Evolutionary conservation across 2,329 filamentous ascomycete genomes (phyloP).

Genomic region (Fusarium neocosmosporiellum): DNA sequence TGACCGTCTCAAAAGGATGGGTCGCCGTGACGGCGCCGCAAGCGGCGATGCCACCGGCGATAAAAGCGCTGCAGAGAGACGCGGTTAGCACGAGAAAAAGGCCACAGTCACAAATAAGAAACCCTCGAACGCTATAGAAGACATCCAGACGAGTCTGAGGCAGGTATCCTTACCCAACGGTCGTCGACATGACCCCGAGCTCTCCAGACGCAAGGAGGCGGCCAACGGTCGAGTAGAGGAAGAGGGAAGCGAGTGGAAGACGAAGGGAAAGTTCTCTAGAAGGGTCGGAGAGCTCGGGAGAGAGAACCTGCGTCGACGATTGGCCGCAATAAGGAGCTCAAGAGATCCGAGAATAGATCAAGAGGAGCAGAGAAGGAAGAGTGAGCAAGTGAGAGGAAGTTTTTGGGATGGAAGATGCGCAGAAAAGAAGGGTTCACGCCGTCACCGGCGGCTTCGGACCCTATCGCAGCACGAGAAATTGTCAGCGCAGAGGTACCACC

Average conservation of each 20-base stretch:
- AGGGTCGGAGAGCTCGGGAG: slow-evolving; percentile 37
- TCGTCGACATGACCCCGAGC: slow-evolving; percentile 43
- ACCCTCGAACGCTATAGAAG: neutral
- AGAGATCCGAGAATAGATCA: neutral
- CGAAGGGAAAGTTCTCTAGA: slow-evolving; percentile 17
- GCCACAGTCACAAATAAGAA: slow-evolving; percentile 13
- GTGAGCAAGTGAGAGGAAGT: slow-evolving; percentile 13
- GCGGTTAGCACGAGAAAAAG: slow-evolving; percentile 13
- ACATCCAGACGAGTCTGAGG: neutral
- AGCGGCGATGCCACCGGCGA: slow-evolving; percentile 95
- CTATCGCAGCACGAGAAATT: slow-evolving; percentile 43
- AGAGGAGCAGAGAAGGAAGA: slow-evolving; percentile 3
- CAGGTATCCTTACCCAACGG: slow-evolving; percentile 49
- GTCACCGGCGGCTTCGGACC: slow-evolving; percentile 45
- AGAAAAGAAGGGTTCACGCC: slow-evolving; percentile 34
- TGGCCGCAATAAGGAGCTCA: slow-evolving; percentile 7
- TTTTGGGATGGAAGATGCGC: slow-evolving; percentile 16
- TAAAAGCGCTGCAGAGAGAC: slow-evolving; percentile 74
- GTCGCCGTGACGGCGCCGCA: slow-evolving; percentile 98
- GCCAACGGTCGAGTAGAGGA: slow-evolving; percentile 8
- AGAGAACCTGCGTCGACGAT: slow-evolving; percentile 27
- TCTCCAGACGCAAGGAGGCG: slow-evolving; percentile 34
- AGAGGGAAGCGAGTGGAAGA: neutral
- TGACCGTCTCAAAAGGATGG: slow-evolving; percentile 98
- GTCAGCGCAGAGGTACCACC: slow-evolving; percentile 38